Evolutionary conservation across 2,329 filamentous ascomycete genomes (phyloP), one percentile per base, ranked within the genome.

Genomic region (Colletotrichum tofieldiae): DNA sequence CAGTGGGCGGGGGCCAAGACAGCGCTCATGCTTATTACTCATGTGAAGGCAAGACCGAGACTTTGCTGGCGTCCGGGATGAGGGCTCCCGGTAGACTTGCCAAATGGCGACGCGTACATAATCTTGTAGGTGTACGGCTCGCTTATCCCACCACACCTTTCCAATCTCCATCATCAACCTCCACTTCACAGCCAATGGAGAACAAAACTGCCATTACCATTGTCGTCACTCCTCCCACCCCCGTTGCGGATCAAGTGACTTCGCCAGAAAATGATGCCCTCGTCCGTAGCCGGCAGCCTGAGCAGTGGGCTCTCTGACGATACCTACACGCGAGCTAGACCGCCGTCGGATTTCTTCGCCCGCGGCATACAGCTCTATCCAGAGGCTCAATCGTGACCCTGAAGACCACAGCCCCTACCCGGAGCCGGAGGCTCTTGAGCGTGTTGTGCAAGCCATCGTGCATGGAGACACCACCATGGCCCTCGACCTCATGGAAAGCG

Each of bases 401-500:
- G n/a, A 51, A 51, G 47, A 51, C 20, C 47, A 23, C n/a, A 51
- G 23, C 47, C 47, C 47, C 47, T 2, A 51, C 23, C 47, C 47
- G 20, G 47, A 51, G 20, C 47, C 47, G 47, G 47, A n/a, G 47
- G 47, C 47, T 51, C 47, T 51, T 6, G 9, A 51, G 47, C 47
- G 47, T 51, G 47, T 51, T 51, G 47, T 51, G n/a, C 47, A 51
- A 51, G 47, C 47, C 23, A 51, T 51, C n/a, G 47, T 51, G 20
- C 20, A 12, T 51, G n/a, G 47, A 23, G 47, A 51, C 47, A 51
- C 47, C 47, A 23, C 47, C 20, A 51, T 51, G 47, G 47, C 47
- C 47, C 47, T 51, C 23, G 47, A n/a, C 47, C 47, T 51, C 47
- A 51, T 51, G 47, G 47, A 51, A 51, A 51, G 47, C 47, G 47